Evolutionary conservation across 257 asterid species (phyloP), one percentile per base, ranked within the genome.

Genomic region (Leptodermis oblonga): DNA sequence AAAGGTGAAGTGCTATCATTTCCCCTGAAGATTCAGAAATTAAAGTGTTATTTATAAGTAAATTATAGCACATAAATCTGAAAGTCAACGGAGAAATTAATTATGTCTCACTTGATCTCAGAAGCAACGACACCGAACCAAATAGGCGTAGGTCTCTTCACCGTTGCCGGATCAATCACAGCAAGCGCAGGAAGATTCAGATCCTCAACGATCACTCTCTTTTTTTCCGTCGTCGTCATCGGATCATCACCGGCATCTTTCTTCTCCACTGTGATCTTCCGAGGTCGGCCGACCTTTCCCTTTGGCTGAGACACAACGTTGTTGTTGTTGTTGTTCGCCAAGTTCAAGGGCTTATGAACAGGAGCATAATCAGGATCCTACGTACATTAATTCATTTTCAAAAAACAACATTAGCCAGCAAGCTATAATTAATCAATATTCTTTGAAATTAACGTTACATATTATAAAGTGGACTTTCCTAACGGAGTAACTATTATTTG

Each of bases 71-170:
- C n/a, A n/a, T n/a, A n/a, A n/a, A n/a, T n/a, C n/a, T n/a, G n/a
- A n/a, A n/a, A n/a, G n/a, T n/a, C n/a, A n/a, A n/a, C n/a, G n/a
- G n/a, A n/a, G n/a, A n/a, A n/a, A 48, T 18, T 3, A 48, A 48
- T 2, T 11, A 14, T 1, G 20, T 42, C 83, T 75, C 56, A 79
- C 80, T 71, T 68, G 3, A 34, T 62, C 33, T 75, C 62, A 39
- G 67, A 79, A 62, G 73, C 80, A 67, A 79, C 73, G 20, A 79
- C 23, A 17, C 33, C n/a, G 41, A 79, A 67, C 83, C 83, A 79
- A 14, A 75, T 48, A 9, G 64, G 70, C 18, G 23, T 62, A 26
- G 2, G 25, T 48, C 66, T 67, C 45, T 52, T n/a, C 26, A 10
- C 28, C 15, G 28, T 56, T 7, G 59, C 28, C 20, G 64, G 39